Evolutionary conservation across 108 stramenopile genomes (phyloP), one percentile per base, ranked within the genome.

Genomic region (Discostella stelligeroides): DNA sequence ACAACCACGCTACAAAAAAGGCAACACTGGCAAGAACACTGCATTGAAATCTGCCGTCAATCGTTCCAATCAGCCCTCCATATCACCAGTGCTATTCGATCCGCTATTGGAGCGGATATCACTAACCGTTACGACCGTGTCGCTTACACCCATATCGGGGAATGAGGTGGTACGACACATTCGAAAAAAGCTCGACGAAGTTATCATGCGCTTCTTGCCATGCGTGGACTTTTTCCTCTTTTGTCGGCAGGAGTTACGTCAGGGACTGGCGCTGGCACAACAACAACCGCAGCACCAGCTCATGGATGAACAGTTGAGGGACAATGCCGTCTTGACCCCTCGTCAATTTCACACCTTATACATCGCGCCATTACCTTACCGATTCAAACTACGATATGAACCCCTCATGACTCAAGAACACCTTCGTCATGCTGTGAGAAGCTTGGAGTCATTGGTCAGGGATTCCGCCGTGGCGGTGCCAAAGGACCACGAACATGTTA

Each of bases 211-310:
- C 2, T 94, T 84, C 66, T 56, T 94, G 18, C 92, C 92, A 9
- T 94, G 92, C 63, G 89, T 90, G 0, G 90, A 91, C 34, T 94
- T 94, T 75, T 63, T 94, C n/a, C 90, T 94, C 4, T 79, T 80
- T 48, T 94, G 92, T 59, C 92, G 91, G 68, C 92, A 94, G 60
- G 90, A 91, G 40, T 55, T 94, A 29, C 87, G 92, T 9, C 85
- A 86, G 56, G 92, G 92, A 23, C 62, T 94, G 28, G 81, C 72
- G 2, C 45, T 79, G 2, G 89, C 92, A 17, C 82, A 85, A 38
- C 23, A n/a, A n/a, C n/a, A n/a, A n/a, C n/a, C n/a, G n/a, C n/a
- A n/a, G n/a, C n/a, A 48, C 21, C 1, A 51, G 66, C 37, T 34
- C 43, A 80, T 53, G 24, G 45, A 39, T 42, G 13, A 45, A 53